Evolutionary conservation across 257 asterid genomes (phyloP).

Genomic region (Nicotiana sylvestris): DNA sequence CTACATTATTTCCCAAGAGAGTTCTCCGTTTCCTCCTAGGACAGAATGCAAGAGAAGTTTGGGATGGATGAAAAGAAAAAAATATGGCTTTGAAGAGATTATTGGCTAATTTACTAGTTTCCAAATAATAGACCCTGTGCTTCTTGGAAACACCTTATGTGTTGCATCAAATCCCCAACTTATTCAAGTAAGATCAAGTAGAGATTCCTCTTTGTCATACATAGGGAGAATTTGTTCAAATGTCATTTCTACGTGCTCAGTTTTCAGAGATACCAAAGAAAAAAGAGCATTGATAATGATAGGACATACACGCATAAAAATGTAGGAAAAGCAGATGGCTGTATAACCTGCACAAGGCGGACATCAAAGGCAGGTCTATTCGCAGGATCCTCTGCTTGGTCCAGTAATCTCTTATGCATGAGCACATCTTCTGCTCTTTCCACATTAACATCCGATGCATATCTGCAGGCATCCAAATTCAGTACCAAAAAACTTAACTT

Average conservation of each 20-base stretch:
- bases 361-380: constrained; percentile 42
- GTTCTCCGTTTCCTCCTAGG: not conserved
- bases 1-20: not conserved
- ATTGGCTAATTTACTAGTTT: not conserved
- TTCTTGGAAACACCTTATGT: not conserved
- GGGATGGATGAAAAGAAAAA: not conserved
- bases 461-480: constrained; percentile 21
- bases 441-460: constrained; percentile 53
- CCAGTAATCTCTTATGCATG: constrained; percentile 37
- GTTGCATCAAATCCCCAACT: not conserved
- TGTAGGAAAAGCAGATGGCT: not conserved
- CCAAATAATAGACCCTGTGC: not conserved
- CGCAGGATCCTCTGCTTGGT: constrained; percentile 38
- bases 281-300: not conserved
- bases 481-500: not conserved
- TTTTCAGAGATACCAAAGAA: not conserved
- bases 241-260: not conserved
- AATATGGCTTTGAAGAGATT: not conserved
- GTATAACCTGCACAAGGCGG: constrained; percentile 45
- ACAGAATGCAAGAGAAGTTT: not conserved
- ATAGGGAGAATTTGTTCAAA: not conserved
- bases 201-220: not conserved
- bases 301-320: not conserved
- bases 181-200: not conserved
- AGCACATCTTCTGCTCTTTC: constrained; percentile 58